Conservation (phyloP, 345 rosid species). For the Mallotus nudiflorus region DNA sequence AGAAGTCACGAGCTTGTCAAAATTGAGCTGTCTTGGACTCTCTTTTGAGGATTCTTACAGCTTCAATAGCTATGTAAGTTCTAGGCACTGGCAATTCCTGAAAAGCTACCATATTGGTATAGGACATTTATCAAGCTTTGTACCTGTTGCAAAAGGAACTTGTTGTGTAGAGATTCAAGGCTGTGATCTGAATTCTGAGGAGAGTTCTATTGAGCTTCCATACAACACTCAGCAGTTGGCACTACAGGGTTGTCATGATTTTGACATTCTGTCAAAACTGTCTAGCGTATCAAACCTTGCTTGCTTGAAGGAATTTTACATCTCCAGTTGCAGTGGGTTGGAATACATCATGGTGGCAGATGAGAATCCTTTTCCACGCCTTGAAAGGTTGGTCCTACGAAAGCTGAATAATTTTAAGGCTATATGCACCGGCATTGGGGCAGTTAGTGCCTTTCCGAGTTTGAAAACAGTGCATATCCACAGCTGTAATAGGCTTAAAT, state of each 20-base stretch:
- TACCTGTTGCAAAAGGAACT: neutral
- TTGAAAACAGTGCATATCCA: slow-evolving; percentile 8
- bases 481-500: slow-evolving; percentile 7
- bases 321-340: slow-evolving; percentile 9
- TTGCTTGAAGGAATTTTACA: slow-evolving; percentile 9
- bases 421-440: neutral
- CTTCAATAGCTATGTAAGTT: slow-evolving; percentile 20
- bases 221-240: slow-evolving; percentile 19
- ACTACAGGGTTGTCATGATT: slow-evolving; percentile 20
- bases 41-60: neutral
- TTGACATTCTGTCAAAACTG: slow-evolving; percentile 15
- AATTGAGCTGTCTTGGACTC: slow-evolving; percentile 3
- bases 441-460: neutral
- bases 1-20: slow-evolving; percentile 7
- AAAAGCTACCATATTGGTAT: slow-evolving; percentile 13
- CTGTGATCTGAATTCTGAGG: neutral
- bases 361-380: neutral
- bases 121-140: slow-evolving; percentile 1
- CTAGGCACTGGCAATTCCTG: slow-evolving; percentile 15
- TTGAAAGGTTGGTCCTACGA: neutral
- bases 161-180: slow-evolving; percentile 11
- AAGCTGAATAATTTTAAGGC: slow-evolving; percentile 2
- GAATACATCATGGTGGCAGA: neutral
- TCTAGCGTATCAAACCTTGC: slow-evolving; percentile 1
- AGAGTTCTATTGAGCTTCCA: slow-evolving; percentile 6